A percentile compares a stretch with the other conserved stretches of the same genome.
These are phyloP conservation scores for Cucumis sativus DNA, from an alignment of 306 rosid genomes.

Conservation along the genomic window Cucumber_9930_V3 NC_026658.2:877001-877500, in stretches of 20 bases:
- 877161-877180: background rate
- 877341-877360: background rate
- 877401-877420: no score
- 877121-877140: background rate
- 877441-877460: no score
- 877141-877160: background rate
- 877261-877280: background rate
- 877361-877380: no score
- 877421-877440: no score
- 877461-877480: no score
- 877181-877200: background rate
- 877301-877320: background rate
- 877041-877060: background rate
- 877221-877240: background rate
- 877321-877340: background rate
- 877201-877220: background rate
- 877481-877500: no score
- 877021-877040: background rate
- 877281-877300: background rate
- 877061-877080: background rate
- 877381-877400: no score
- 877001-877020: background rate
- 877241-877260: background rate
- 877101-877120: background rate
- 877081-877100: background rate